These are phyloP conservation scores for Xylaria sp. DNA, from an alignment of 495 filamentous ascomycete species.

Conservation along the genomic window DNA sequence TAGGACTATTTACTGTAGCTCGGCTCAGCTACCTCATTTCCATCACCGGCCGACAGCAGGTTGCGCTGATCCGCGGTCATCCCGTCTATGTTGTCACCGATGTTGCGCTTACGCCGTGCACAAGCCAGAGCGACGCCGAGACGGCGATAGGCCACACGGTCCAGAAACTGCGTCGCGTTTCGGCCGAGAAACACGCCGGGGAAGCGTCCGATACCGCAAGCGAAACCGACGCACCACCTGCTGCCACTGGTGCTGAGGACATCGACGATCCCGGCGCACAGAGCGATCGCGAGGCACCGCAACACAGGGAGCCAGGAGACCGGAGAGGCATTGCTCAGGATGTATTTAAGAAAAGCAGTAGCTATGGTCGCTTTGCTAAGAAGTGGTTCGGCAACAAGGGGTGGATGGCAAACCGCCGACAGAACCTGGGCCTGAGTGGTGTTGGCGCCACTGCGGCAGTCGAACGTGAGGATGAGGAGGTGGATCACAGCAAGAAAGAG, in stretches of 20 bases:
- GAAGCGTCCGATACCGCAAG: slow-evolving; percentile 51
- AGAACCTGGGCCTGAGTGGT: slow-evolving; percentile 63
- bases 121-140: slow-evolving; percentile 74
- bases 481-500: slow-evolving; percentile 9
- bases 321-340: slow-evolving; percentile 75
- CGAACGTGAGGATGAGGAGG: slow-evolving; percentile 23
- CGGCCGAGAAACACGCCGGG: slow-evolving; percentile 38
- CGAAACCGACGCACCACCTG: slow-evolving; percentile 43
- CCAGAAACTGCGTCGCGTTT: slow-evolving; percentile 49
- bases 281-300: slow-evolving; percentile 39
- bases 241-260: slow-evolving; percentile 39
- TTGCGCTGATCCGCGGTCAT: slow-evolving; percentile 81
- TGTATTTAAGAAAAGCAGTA: slow-evolving; percentile 77
- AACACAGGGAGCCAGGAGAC: slow-evolving; percentile 28
- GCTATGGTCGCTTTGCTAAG: slow-evolving; percentile 86
- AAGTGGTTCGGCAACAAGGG: slow-evolving; percentile 88
- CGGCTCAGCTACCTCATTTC: slow-evolving; percentile 79
- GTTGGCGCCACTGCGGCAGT: slow-evolving; percentile 28
- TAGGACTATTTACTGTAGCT: slow-evolving; percentile 77
- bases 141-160: slow-evolving; percentile 71
- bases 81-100: slow-evolving; percentile 86
- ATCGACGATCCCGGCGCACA: slow-evolving; percentile 37
- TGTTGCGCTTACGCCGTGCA: slow-evolving; percentile 85
- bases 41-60: slow-evolving; percentile 83
- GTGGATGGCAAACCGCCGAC: slow-evolving; percentile 68